A percentile compares a stretch with the other conserved stretches of the same genome.
Conservation (phyloP, 352 stramenopile species). For the Phytophthora hybrid region DNA sequence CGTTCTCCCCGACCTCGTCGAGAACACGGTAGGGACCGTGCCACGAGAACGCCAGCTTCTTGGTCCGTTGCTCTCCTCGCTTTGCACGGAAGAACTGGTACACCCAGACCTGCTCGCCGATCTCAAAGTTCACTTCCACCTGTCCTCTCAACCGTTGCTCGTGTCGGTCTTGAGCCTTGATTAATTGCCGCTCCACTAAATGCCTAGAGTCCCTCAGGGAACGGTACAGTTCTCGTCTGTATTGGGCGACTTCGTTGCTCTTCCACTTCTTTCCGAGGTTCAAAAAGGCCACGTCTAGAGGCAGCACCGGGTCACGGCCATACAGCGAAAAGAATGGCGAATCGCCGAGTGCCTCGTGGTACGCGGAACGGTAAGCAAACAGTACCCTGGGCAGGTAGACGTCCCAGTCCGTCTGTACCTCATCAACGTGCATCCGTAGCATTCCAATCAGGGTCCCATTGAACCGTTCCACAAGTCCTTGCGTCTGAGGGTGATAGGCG, state of each 20-base stretch:
- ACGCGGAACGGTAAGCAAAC: slow-evolving; percentile 12
- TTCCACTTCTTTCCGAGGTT: slow-evolving; percentile 2
- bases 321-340: slow-evolving; percentile 14
- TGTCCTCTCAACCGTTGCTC: not conserved
- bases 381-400: not conserved
- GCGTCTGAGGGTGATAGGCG: not conserved
- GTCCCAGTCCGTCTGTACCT: slow-evolving; percentile 14
- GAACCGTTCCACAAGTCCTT: not conserved
- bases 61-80: not conserved
- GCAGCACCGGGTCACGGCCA: not conserved
- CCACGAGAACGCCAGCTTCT: slow-evolving; percentile 18
- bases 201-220: not conserved
- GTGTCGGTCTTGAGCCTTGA: not conserved
- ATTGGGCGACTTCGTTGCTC: slow-evolving; percentile 8
- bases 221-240: not conserved
- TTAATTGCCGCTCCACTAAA: slow-evolving; percentile 6
- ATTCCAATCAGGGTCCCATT: slow-evolving; percentile 4
- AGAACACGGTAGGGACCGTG: slow-evolving; percentile 16
- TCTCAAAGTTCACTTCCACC: not conserved
- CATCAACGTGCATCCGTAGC: not conserved
- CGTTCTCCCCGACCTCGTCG: not conserved
- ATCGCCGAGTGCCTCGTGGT: slow-evolving; percentile 12
- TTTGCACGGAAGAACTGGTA: slow-evolving; percentile 10
- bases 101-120: slow-evolving; percentile 6
- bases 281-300: no score